Percentiles rank a stretch among this genome's conserved stretches.
Evolutionary conservation across 1,284 basidiomycete species (phyloP).

Genomic region (Nidula niveotomentosa): DNA sequence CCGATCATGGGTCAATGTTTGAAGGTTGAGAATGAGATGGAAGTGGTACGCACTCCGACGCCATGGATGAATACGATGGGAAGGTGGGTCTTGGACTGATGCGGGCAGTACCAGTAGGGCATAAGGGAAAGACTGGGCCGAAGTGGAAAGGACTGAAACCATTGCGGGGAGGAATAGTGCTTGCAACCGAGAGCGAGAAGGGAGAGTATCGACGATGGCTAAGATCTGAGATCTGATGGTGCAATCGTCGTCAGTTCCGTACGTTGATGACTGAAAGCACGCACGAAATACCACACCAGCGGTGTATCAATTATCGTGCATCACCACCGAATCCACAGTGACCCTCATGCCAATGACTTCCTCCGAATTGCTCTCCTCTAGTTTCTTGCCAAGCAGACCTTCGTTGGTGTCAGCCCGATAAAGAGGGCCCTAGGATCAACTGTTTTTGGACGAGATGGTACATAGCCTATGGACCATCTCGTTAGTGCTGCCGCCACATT

Average conservation of each 20-base stretch:
- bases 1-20: too few relatives aligned
- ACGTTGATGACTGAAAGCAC: slow-evolving; percentile 17
- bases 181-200: slow-evolving; percentile 46
- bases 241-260: neutral
- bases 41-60: slow-evolving; percentile 44
- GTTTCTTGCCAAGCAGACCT: slow-evolving; percentile 30
- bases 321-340: slow-evolving; percentile 54
- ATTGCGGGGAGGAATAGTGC: slow-evolving; percentile 44
- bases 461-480: too few relatives aligned
- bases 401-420: too few relatives aligned
- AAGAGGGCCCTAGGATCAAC: too few relatives aligned
- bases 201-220: slow-evolving; percentile 42
- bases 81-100: slow-evolving; percentile 41
- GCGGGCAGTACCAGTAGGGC: slow-evolving; percentile 65
- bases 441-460: too few relatives aligned
- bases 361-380: slow-evolving; percentile 10
- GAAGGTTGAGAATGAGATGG: neutral
- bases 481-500: too few relatives aligned
- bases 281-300: slow-evolving; percentile 60
- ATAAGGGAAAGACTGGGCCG: slow-evolving; percentile 43
- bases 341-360: slow-evolving; percentile 46
- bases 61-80: slow-evolving; percentile 67
- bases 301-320: slow-evolving; percentile 57
- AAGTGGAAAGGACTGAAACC: slow-evolving; percentile 49
- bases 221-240: slow-evolving; percentile 54